Percentiles rank a stretch among this genome's conserved stretches.
Evolutionary conservation across 2,329 filamentous ascomycete species (phyloP).

Genomic region (Phyllosticta paracitricarpa): DNA sequence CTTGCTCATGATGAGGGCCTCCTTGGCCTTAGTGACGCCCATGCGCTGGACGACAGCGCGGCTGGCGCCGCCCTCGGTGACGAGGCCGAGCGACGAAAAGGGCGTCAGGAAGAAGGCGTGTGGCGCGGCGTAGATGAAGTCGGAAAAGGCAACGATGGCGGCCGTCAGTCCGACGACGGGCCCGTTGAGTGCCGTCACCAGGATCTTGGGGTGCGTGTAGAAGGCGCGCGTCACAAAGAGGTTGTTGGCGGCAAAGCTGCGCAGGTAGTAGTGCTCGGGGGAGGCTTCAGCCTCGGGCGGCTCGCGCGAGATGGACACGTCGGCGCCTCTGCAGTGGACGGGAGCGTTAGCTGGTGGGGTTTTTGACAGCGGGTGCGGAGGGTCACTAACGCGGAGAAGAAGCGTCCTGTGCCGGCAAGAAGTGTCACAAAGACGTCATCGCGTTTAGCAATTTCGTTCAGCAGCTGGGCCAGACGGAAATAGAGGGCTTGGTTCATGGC

Average conservation of each 20-base stretch:
- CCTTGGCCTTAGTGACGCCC: conserved; percentile 74
- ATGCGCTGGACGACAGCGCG: conserved; percentile 69
- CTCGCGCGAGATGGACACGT: conserved; percentile 52
- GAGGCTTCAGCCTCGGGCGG: conserved; percentile 26
- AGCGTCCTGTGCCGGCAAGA: conserved; percentile 67
- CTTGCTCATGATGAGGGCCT: conserved; percentile 86
- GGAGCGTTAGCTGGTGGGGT: not conserved
- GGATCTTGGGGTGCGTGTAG: conserved; percentile 87
- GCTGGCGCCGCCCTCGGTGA: conserved; percentile 77
- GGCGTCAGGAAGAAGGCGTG: conserved; percentile 81
- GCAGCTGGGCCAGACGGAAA: conserved; percentile 60
- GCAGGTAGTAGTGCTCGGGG: conserved; percentile 50
- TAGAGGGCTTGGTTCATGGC: conserved; percentile 64
- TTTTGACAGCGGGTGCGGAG: not conserved
- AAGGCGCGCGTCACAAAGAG: conserved; percentile 83
- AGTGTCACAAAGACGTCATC: conserved; percentile 80
- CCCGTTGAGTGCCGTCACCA: conserved; percentile 83
- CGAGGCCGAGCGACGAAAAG: conserved; percentile 80
- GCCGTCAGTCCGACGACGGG: conserved; percentile 83
- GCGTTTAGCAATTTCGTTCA: conserved; percentile 68
- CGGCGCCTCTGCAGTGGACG: conserved; percentile 57
- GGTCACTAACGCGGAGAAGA: conserved; percentile 70
- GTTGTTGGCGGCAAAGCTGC: conserved; percentile 72
- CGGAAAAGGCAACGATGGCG: conserved; percentile 69
- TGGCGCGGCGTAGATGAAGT: conserved; percentile 85